Base-by-base conservation (phyloP, 129 eudicot species). In the Daucus carota region DNA sequence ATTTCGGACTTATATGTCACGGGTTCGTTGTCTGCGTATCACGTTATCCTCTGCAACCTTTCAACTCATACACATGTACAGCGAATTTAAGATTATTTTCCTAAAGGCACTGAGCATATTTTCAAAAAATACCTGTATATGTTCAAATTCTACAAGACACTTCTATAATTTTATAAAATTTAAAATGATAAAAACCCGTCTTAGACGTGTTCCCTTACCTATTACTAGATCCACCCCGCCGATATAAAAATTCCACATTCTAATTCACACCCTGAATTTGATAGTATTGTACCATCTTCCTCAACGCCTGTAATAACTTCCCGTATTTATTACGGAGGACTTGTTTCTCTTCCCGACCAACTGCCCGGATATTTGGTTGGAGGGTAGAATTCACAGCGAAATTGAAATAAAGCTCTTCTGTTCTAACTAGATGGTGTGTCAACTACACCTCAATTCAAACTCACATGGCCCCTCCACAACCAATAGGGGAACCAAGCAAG, bases 311-410 rank as follows among this genome's bases (percentile, higher is more conserved):
- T 36, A 70, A 18, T 36, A 40, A 22, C 44, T 18, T 70, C 18
- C 48, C 50, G 26, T 20, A 70, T 70, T 70, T 70, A 70, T 38
- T 70, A 6, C 17, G 16, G 50, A 28, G 41, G 74, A 70, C 74
- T 70, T 41, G 0, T 41, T 11, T 41, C 20, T 12, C 44, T 13
- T 12, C 33, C 74, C 74, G 74, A 41, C 74, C 74, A 70, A 70
- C 46, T 41, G 28, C 48, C 74, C 48, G 34, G 26, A 33, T n/a
- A 57, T 70, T 22, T 38, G 48, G 74, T 70, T n/a, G 52, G 45
- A 12, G 29, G 31, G 26, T 40, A 41, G 38, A 29, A 31, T 63
- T 63, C 7, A 63, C 70, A 29, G 38, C 70, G 26, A 63, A 4
- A 29, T 14, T 63, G 70, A 63, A 63, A 63, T 12, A 4, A 70